Evolutionary conservation across 768 basidiomycete species (phyloP).

Genomic region (Phaeotremella fagi): DNA sequence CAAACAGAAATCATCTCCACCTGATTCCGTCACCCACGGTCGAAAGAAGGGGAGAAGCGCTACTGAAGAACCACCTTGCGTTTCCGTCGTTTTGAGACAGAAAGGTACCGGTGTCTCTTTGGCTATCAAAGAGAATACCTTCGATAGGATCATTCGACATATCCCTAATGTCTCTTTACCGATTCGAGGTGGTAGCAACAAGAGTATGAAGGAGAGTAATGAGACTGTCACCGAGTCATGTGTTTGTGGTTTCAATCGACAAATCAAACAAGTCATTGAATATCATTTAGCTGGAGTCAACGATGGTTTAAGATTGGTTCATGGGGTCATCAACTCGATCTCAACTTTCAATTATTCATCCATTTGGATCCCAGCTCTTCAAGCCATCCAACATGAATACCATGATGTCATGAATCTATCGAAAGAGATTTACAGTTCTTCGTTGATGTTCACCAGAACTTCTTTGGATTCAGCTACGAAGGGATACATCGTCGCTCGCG

Average conservation of each 20-base stretch:
- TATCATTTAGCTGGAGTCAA: neutral
- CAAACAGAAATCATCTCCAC: neutral
- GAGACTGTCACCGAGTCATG: neutral
- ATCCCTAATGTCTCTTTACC: too few relatives aligned
- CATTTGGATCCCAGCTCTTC: neutral
- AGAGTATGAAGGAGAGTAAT: neutral
- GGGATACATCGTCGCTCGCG: neutral
- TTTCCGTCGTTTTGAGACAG: neutral
- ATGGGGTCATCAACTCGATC: too few relatives aligned
- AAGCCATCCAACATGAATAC: neutral
- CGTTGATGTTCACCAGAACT: conserved; percentile 3
- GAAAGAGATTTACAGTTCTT: neutral
- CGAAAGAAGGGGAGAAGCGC: neutral
- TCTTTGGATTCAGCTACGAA: neutral
- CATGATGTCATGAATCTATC: neutral
- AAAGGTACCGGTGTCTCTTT: too few relatives aligned
- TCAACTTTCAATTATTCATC: too few relatives aligned
- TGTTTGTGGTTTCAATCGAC: neutral
- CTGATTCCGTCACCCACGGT: neutral
- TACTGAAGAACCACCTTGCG: neutral
- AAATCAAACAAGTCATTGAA: neutral
- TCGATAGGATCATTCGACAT: too few relatives aligned
- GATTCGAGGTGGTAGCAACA: neutral
- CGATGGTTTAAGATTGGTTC: neutral
- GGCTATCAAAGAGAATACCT: neutral